Evolutionary conservation across 2,329 filamentous ascomycete genomes (phyloP), one percentile per base, ranked within the genome.

Genomic region (Penicillium hordei): DNA sequence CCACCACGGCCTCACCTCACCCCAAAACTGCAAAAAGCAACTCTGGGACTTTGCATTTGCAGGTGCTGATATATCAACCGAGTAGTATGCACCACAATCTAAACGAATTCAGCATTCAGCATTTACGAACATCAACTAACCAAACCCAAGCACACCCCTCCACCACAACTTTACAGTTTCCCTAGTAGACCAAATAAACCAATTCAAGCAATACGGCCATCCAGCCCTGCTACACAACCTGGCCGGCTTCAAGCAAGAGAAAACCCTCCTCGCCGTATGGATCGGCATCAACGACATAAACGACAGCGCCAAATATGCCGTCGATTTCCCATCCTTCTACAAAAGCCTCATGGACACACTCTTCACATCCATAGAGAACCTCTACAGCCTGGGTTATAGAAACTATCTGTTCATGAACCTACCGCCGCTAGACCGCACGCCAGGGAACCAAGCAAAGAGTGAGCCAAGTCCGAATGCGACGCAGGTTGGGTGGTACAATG

Each of bases 11-110:
- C 65, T 78, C 4, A 78, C 73, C 10, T 70, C 73, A 2, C 81
- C 81, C 2, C 66, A 68, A 27, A 69, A 70, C 21, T 84, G 82
- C 63, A 60, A 73, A 10, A 73, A 70, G 12, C 79, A 83, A 52
- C 72, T 85, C 0, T 85, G 82, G 82, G 78, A 84, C 55, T 84
- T 84, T 63, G 82, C 82, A 0, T 84, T 83, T 59, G 82, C 79
- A 1, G 82, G 82, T 3, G 75, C 80, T 0, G 80, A 84, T 55
- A 76, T 83, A 19, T 78, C 78, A 7, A 71, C 71, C 9, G 68
- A 74, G 55, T 76, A 73, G 74, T 77, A 58, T 59, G 70, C 52
- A 19, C n/a, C 12, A 57, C 2, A 23, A 21, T 40, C 21, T 2
- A 33, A 13, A 7, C 12, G 8, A 39, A 9, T n/a, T 7, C 17